A percentile compares a stretch with the other conserved stretches of the same genome.
Evolutionary conservation across 352 stramenopile species (phyloP).

Genomic region (Peronospora tabacina): DNA sequence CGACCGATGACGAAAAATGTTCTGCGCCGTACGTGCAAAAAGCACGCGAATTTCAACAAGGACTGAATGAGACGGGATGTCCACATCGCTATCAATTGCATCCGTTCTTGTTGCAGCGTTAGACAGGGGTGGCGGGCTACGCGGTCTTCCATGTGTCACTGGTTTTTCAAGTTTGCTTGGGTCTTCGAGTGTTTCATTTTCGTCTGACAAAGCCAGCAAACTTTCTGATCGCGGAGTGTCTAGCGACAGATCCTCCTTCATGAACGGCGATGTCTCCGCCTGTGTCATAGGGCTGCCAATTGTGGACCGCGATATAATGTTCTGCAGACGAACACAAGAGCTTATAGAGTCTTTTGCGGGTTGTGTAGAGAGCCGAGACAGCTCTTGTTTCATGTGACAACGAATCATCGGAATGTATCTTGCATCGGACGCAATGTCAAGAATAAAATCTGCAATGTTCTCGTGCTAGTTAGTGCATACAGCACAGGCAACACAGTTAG

Average conservation of each 20-base stretch:
- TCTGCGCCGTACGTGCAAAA: slow-evolving; percentile 57
- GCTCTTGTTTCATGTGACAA: slow-evolving; percentile 36
- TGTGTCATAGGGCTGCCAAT: slow-evolving; percentile 23
- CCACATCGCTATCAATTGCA: slow-evolving; percentile 1
- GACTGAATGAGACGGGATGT: slow-evolving; percentile 32
- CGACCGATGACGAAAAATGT: slow-evolving; percentile 67
- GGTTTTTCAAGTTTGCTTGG: slow-evolving; percentile 16
- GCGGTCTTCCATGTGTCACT: slow-evolving; percentile 14
- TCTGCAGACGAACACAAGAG: slow-evolving; percentile 6
- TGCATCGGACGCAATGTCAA: slow-evolving; percentile 60
- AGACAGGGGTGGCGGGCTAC: slow-evolving; percentile 19
- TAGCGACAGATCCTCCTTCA: slow-evolving; percentile 38
- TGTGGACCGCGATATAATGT: slow-evolving; percentile 22
- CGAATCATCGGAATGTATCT: slow-evolving; percentile 58
- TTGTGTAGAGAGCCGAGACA: slow-evolving; percentile 12
- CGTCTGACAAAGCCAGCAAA: slow-evolving; percentile 24
- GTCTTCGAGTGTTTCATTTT: slow-evolving; percentile 8
- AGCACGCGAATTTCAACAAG: slow-evolving; percentile 62
- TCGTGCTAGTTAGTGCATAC: slow-evolving; percentile 36
- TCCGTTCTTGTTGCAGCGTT: slow-evolving; percentile 5
- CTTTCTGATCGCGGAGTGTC: slow-evolving; percentile 41
- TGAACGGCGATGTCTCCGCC: slow-evolving; percentile 50
- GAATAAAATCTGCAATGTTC: slow-evolving; percentile 76
- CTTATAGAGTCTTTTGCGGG: neutral
- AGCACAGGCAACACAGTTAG: slow-evolving; percentile 6